phyloP scores from a whole-genome alignment of 169 alveolate genomes.

The Plasmodium coatneyi region DNA sequence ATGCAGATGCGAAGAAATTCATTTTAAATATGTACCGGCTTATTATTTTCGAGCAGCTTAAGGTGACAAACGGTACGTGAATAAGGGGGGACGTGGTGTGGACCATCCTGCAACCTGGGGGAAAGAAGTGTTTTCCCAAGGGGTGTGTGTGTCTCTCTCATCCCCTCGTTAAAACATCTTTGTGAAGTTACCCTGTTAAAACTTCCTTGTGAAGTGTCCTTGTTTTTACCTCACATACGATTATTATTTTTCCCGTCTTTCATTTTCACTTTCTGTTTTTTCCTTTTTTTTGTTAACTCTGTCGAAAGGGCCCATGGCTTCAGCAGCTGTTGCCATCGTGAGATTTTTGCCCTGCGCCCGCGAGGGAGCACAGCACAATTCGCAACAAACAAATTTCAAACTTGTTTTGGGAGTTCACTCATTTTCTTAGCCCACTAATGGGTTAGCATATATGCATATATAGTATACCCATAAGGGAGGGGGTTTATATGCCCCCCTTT shows the following conservation, averaged over 20 bases:
- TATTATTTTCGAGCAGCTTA: slow-evolving; percentile 83
- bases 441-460: background rate
- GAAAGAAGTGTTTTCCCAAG: background rate
- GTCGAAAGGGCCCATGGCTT: background rate
- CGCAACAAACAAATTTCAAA: background rate
- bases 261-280: background rate
- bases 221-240: background rate
- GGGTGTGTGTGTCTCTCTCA: background rate
- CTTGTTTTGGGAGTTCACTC: background rate
- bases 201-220: background rate
- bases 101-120: background rate
- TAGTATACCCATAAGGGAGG: background rate
- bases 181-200: background rate
- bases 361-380: background rate
- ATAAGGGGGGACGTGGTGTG: background rate
- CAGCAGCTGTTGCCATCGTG: background rate
- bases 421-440: background rate
- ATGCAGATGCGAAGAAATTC: slow-evolving; percentile 86
- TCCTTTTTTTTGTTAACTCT: background rate
- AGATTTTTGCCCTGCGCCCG: background rate
- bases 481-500: background rate
- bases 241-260: background rate
- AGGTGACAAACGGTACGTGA: slow-evolving; percentile 4
- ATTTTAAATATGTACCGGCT: slow-evolving; percentile 85
- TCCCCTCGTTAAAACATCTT: background rate